Evolutionary conservation across 2,329 filamentous ascomycete genomes (phyloP).

Genomic region (Curvularia lunata): DNA sequence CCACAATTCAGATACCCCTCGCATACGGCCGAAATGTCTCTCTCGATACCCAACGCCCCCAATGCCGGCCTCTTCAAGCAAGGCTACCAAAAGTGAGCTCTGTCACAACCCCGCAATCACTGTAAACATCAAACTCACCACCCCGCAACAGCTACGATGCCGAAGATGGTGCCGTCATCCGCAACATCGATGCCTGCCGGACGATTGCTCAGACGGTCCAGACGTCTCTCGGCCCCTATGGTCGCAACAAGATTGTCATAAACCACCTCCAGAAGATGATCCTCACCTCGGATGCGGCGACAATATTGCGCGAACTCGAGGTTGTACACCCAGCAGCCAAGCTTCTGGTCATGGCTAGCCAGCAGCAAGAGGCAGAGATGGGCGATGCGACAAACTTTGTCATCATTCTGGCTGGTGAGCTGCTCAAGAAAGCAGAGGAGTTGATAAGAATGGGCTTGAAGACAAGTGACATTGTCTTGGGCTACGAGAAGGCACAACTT

Average conservation of each 20-base stretch:
- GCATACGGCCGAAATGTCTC: constrained; percentile 72
- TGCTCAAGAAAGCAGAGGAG: constrained; percentile 96
- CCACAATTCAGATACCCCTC: constrained; percentile 41
- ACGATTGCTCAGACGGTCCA: constrained; percentile 95
- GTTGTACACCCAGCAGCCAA: constrained; percentile 98
- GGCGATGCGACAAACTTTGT: constrained; percentile 98
- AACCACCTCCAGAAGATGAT: constrained; percentile 99
- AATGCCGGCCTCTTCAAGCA: constrained; percentile 94
- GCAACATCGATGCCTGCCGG: constrained; percentile 98
- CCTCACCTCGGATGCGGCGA: constrained; percentile 95
- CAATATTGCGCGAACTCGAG: constrained; percentile 95
- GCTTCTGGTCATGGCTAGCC: constrained; percentile 96
- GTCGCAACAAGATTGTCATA: constrained; percentile 99
- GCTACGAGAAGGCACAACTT: constrained; percentile 93
- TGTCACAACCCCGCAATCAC: constrained; percentile 23
- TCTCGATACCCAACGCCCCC: constrained; percentile 92
- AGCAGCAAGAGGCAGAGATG: constrained; percentile 99
- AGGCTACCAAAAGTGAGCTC: constrained; percentile 88
- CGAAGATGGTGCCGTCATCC: constrained; percentile 97
- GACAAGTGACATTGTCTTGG: constrained; percentile 94
- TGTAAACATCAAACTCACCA: constrained; percentile 42
- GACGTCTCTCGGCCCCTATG: constrained; percentile 95
- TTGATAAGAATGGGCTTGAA: constrained; percentile 95
- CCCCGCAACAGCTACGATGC: constrained; percentile 80
- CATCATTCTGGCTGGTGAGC: constrained; percentile 91